These are phyloP conservation scores for Chalaropsis ovoidea DNA, from an alignment of 2,329 filamentous ascomycete genomes.

Conservation along the genomic window DNA sequence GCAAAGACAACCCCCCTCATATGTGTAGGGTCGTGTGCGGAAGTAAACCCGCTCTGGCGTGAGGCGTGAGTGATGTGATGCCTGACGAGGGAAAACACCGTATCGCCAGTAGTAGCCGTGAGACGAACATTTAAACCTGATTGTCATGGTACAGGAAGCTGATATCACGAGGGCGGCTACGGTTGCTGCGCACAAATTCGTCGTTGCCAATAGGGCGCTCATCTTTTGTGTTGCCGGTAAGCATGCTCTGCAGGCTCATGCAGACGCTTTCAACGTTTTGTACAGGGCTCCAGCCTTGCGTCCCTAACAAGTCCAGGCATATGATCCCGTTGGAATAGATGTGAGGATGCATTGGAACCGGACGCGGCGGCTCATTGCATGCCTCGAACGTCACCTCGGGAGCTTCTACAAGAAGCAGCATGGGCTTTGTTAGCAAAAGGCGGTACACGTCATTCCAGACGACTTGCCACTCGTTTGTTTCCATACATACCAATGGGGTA, in stretches of 20 bases:
- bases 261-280: slow-evolving; percentile 95
- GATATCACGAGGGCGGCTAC: slow-evolving; percentile 73
- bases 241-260: slow-evolving; percentile 96
- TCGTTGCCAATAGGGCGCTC: slow-evolving; percentile 84
- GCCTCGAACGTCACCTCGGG: slow-evolving; percentile 86
- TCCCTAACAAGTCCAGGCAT: slow-evolving; percentile 82
- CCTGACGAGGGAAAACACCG: not conserved
- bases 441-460: not conserved
- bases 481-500: slow-evolving; percentile 73
- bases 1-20: not conserved
- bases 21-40: not conserved
- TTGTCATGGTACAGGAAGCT: slow-evolving; percentile 92
- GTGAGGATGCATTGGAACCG: slow-evolving; percentile 90
- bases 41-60: no score
- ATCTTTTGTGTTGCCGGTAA: slow-evolving; percentile 86
- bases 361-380: slow-evolving; percentile 42
- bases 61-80: no score
- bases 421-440: slow-evolving; percentile 6
- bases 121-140: slow-evolving; percentile 44
- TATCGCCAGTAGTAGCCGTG: not conserved
- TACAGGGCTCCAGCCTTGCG: slow-evolving; percentile 87
- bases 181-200: slow-evolving; percentile 75
- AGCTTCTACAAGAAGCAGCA: slow-evolving; percentile 51
- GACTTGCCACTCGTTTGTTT: not conserved
- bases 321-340: slow-evolving; percentile 99